phyloP scores from a whole-genome alignment of 345 rosid species.

The Ricinus communis region DNA sequence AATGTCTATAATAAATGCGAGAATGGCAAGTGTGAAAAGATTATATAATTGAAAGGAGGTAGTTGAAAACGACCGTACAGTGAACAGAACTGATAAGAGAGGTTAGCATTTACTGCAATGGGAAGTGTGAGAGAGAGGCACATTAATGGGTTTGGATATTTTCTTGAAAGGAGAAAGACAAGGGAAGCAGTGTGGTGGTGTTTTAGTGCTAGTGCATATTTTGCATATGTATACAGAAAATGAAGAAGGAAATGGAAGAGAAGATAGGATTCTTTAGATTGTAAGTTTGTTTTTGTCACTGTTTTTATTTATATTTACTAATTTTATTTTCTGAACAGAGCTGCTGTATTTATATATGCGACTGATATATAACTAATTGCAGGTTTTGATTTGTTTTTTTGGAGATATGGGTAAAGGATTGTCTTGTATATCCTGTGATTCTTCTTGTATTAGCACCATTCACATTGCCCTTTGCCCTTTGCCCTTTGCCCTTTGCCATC shows the following conservation, averaged over 20 bases:
- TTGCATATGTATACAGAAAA: background rate
- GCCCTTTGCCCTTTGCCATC: conserved; percentile 23
- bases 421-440: conserved; percentile 7
- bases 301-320: too few species aligned
- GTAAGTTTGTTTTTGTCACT: background rate
- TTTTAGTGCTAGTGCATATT: background rate
- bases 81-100: background rate
- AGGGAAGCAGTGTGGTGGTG: conserved; percentile 14
- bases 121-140: background rate
- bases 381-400: background rate
- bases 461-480: too few species aligned
- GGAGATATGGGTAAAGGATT: background rate
- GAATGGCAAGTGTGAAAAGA: background rate
- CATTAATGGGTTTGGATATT: conserved; percentile 20
- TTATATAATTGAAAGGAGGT: conserved; percentile 20
- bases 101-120: conserved; percentile 14
- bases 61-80: conserved; percentile 24
- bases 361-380: background rate
- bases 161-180: conserved; percentile 5
- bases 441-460: background rate
- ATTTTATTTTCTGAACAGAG: too few species aligned
- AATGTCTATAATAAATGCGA: conserved; percentile 9
- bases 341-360: too few species aligned
- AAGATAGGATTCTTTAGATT: background rate
- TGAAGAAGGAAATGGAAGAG: conserved; percentile 12